Evolutionary conservation across 2,329 filamentous ascomycete genomes (phyloP).

Genomic region (Botrytis fragariae): DNA sequence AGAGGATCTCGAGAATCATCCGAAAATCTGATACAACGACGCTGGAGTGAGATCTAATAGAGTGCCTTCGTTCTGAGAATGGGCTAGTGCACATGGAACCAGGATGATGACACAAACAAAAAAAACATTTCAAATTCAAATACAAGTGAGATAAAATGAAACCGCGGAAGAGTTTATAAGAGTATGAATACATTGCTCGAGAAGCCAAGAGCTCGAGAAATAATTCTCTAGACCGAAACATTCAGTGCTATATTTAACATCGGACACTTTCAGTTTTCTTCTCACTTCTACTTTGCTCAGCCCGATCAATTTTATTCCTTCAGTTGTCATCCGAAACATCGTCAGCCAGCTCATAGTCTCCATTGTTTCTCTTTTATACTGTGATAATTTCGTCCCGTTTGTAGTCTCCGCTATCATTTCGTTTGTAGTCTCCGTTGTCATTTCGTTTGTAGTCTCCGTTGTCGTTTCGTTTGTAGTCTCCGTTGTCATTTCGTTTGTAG

Average conservation of each 20-base stretch:
- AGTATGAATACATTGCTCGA: background rate
- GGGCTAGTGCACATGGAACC: background rate
- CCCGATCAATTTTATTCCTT: background rate
- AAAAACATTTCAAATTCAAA: too few relatives aligned
- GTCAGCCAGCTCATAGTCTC: fast-evolving
- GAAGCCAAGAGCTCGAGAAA: background rate
- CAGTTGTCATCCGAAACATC: fast-evolving
- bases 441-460: too few relatives aligned
- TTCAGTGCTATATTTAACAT: background rate
- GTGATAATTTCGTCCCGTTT: too few relatives aligned
- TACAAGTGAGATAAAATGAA: background rate
- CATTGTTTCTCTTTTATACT: background rate
- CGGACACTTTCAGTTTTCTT: background rate
- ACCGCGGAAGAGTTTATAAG: background rate
- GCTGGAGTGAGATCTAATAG: background rate
- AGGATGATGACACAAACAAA: background rate
- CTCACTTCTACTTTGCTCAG: background rate
- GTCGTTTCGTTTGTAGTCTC: too few relatives aligned
- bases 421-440: too few relatives aligned
- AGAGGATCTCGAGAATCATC: background rate
- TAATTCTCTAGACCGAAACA: fast-evolving
- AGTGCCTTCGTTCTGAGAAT: background rate
- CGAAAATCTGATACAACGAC: background rate
- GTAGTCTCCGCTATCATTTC: too few relatives aligned
- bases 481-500: too few relatives aligned